phyloP scores from a whole-genome alignment of 306 rosid species.

The Begonia loranthoides region DNA sequence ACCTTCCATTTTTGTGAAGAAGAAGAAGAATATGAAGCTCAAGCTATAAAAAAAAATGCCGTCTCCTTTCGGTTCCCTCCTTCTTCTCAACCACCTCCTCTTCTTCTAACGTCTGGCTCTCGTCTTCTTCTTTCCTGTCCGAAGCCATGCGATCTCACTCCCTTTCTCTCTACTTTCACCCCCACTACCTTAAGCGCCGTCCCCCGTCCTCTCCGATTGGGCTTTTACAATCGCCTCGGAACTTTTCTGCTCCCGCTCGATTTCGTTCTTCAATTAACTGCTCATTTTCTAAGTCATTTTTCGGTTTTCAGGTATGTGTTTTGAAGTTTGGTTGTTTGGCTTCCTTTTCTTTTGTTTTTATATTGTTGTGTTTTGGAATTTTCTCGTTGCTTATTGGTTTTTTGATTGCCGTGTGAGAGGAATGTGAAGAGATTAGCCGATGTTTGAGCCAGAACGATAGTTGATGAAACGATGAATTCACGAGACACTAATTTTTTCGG shows the following conservation, averaged over 20 bases:
- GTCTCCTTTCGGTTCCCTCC: too few relatives aligned
- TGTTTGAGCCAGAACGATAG: background rate
- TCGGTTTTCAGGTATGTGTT: slow-evolving; percentile 11
- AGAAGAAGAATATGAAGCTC: too few relatives aligned
- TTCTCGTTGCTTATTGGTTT: background rate
- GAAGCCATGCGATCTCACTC: slow-evolving; percentile 30
- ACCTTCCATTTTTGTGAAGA: too few relatives aligned
- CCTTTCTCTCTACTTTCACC: slow-evolving; percentile 13
- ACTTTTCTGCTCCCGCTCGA: slow-evolving; percentile 3
- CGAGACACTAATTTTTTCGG: background rate
- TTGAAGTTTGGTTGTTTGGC: background rate
- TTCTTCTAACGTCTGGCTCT: slow-evolving; percentile 3
- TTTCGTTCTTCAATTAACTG: slow-evolving; percentile 1
- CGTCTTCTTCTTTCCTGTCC: background rate
- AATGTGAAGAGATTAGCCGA: background rate
- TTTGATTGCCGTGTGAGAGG: slow-evolving; percentile 3
- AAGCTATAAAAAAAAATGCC: too few relatives aligned
- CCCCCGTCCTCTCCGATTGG: slow-evolving; percentile 4
- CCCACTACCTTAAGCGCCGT: slow-evolving; percentile 9
- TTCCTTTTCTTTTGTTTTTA: too few relatives aligned
- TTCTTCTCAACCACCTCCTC: slow-evolving; percentile 6
- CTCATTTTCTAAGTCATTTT: background rate
- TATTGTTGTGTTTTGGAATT: background rate
- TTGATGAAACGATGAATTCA: background rate
- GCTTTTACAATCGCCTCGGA: slow-evolving; percentile 10